Evolutionary conservation across 768 basidiomycete species (phyloP).

Genomic region (Psilocybe tampanensis): DNA sequence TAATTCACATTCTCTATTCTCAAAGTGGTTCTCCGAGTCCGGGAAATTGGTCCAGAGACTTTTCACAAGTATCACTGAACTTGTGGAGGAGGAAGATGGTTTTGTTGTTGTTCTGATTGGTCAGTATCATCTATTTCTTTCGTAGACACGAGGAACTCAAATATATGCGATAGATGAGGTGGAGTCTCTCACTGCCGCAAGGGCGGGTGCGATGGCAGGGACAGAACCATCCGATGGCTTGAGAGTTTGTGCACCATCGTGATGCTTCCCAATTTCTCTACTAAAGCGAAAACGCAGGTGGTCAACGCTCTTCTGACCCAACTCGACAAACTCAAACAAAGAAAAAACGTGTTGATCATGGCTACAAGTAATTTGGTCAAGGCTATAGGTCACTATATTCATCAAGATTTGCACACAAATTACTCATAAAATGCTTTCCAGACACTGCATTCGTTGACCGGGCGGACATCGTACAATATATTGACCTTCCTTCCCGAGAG

Average conservation of each 20-base stretch:
- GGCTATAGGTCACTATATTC: slow-evolving; percentile 72
- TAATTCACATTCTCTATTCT: slow-evolving; percentile 97
- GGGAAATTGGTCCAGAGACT: slow-evolving; percentile 96
- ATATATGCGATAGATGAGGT: slow-evolving; percentile 75
- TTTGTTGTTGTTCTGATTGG: slow-evolving; percentile 97
- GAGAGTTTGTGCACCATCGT: slow-evolving; percentile 55
- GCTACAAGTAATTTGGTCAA: slow-evolving; percentile 94
- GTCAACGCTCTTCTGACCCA: slow-evolving; percentile 98
- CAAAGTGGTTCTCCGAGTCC: slow-evolving; percentile 99
- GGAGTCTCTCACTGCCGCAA: slow-evolving; percentile 91
- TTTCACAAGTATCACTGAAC: slow-evolving; percentile 85
- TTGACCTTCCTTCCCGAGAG: slow-evolving; percentile 88
- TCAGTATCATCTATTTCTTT: slow-evolving; percentile 23
- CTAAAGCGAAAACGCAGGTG: slow-evolving; percentile 56
- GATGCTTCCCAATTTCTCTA: background rate
- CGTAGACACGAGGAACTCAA: background rate
- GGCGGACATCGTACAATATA: slow-evolving; percentile 94
- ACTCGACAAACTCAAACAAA: slow-evolving; percentile 91
- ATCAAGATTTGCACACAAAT: background rate
- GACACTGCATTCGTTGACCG: slow-evolving; percentile 96
- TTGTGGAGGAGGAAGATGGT: slow-evolving; percentile 88
- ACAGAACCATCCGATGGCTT: slow-evolving; percentile 96
- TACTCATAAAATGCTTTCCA: slow-evolving; percentile 30
- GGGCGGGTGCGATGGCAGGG: slow-evolving; percentile 93
- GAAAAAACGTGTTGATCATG: slow-evolving; percentile 94